Evolutionary conservation across 192 early-diverging fungal species (phyloP).

Genomic region (Gryganskiella cystojenkinii): DNA sequence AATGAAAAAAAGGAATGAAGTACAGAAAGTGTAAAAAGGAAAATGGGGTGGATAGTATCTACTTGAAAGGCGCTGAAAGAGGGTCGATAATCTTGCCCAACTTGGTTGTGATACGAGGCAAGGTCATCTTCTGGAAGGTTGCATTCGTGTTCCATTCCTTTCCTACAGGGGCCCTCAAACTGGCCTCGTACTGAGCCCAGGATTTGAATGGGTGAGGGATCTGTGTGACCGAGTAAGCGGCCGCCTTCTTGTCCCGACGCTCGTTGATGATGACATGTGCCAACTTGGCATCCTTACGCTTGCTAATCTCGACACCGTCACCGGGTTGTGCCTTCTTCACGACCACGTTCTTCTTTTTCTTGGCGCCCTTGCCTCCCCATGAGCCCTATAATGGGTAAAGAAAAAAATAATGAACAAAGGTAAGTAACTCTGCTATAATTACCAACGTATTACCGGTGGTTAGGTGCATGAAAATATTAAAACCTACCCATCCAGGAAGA

Average conservation of each 20-base stretch:
- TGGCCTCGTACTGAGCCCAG: slow-evolving; percentile 90
- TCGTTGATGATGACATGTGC: slow-evolving; percentile 96
- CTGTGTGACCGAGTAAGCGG: slow-evolving; percentile 75
- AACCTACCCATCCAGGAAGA: slow-evolving; percentile 89
- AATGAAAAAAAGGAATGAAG: background rate
- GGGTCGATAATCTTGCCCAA: slow-evolving; percentile 92
- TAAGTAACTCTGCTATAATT: too few relatives aligned
- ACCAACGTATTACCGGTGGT: too few relatives aligned
- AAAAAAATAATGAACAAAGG: background rate
- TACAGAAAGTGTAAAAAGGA: background rate
- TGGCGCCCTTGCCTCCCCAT: slow-evolving; percentile 77
- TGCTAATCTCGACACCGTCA: slow-evolving; percentile 68
- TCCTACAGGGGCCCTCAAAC: slow-evolving; percentile 87
- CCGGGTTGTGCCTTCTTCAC: slow-evolving; percentile 65
- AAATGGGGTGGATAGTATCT: background rate
- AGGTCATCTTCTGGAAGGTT: slow-evolving; percentile 76
- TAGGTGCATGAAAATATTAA: background rate
- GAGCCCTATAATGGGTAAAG: slow-evolving; percentile 62
- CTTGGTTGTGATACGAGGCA: slow-evolving; percentile 86
- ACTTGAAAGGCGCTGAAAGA: slow-evolving; percentile 71
- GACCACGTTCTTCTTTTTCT: slow-evolving; percentile 59
- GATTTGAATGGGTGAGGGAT: slow-evolving; percentile 90
- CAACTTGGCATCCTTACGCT: slow-evolving; percentile 78
- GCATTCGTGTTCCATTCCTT: slow-evolving; percentile 94
- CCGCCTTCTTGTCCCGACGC: slow-evolving; percentile 80